Evolutionary conservation across 108 stramenopile genomes (phyloP), one percentile per base, ranked within the genome.

Genomic region (Skeletonema menzelii): DNA sequence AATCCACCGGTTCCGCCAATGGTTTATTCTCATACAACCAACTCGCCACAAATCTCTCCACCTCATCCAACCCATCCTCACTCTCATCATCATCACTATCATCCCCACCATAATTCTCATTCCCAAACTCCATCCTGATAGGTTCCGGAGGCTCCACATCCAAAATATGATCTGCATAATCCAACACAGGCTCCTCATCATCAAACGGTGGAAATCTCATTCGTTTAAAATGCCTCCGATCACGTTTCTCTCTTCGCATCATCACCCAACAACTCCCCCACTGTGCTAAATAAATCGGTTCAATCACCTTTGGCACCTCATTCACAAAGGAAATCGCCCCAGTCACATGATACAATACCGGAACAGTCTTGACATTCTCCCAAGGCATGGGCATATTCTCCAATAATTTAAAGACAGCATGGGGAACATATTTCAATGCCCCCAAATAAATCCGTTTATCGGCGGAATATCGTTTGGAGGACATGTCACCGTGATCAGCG

Each of bases 161-260:
- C 59, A 99, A 76, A 30, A 99, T 86, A 85, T 99, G 98, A 85
- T 99, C 99, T 15, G 92, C 97, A 82, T 98, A 99, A 82, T 99
- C 99, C 67, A 99, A 87, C 7, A 98, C 98, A 6, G 99, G 99
- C 72, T 99, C 99, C 84, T 99, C 99, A 82, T 99, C 99, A 78
- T 99, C 99, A 82, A 99, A 99, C 8, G 98, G 97, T 8, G 99
- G 99, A 77, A 99, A 99, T 40, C 99, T 85, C 96, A 99, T 99
- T 27, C 99, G 87, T 80, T 99, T 99, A 82, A 99, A 99, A 81
- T 99, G 97, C 24, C 95, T 84, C 55, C 99, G 86, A 87, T 99
- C 99, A 20, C 98, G 83, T 84, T 99, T 99, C 79, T 99, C 99
- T 42, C 98, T 80, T 14, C 99, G 84, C 99, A 99, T 99, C 95